Conservation (phyloP, 2,329 filamentous ascomycete species). For the Ceratocystis huliohia region DNA sequence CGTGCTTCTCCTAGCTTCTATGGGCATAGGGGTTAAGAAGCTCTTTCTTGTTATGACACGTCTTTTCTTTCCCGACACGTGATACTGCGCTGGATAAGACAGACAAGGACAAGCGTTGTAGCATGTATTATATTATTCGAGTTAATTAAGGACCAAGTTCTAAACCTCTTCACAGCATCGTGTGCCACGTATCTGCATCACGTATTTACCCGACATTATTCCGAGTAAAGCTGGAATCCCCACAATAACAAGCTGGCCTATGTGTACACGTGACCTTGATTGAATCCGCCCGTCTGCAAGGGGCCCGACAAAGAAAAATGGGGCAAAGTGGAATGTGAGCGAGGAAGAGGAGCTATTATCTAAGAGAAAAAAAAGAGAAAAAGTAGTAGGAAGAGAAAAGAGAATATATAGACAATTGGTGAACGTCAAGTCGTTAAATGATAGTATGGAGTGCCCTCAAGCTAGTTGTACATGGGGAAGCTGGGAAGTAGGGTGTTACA, state of each 20-base stretch:
- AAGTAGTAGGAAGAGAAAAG: neutral
- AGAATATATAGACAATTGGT: neutral
- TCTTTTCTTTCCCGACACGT: neutral
- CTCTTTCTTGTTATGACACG: too few species aligned
- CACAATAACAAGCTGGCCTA: neutral
- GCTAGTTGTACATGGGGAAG: too few species aligned
- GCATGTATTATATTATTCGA: too few species aligned
- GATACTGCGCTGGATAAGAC: conserved; percentile 1
- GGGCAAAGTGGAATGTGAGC: neutral
- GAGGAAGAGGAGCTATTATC: neutral
- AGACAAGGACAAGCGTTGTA: too few species aligned
- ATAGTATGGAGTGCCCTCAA: neutral
- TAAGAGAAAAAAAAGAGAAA: neutral
- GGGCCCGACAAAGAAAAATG: neutral
- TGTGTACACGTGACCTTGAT: neutral
- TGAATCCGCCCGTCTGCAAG: neutral
- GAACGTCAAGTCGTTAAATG: too few species aligned
- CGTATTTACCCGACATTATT: too few species aligned
- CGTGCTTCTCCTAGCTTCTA: conserved; percentile 1
- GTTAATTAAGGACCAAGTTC: too few species aligned
- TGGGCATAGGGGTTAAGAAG: neutral
- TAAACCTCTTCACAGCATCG: too few species aligned
- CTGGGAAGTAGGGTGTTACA: too few species aligned
- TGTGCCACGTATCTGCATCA: too few species aligned
- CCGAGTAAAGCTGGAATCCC: too few species aligned